Percentiles rank a stretch among this genome's conserved stretches.
phyloP scores from a whole-genome alignment of 495 filamentous ascomycete species.

The Cenococcum geophilum region DNA sequence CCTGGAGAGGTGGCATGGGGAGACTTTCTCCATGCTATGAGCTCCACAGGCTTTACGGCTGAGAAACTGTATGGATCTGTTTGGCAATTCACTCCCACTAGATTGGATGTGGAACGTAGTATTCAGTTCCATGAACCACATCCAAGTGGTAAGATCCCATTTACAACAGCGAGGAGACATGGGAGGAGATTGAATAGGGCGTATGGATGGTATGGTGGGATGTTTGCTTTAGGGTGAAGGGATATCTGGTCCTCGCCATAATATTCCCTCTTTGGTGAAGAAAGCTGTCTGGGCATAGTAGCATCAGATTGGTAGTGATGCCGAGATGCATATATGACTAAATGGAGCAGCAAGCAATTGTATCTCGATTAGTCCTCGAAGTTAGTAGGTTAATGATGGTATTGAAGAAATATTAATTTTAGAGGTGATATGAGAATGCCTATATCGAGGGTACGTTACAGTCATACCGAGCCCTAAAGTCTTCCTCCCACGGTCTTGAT shows the following conservation, averaged over 20 bases:
- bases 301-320: too few relatives aligned
- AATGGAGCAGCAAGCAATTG: too few relatives aligned
- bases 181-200: constrained; percentile 9
- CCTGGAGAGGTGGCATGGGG: constrained; percentile 47
- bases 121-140: constrained; percentile 54
- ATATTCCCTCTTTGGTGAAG: too few relatives aligned
- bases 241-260: not conserved
- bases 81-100: constrained; percentile 47
- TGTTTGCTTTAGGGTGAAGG: constrained; percentile 1
- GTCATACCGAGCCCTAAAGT: too few relatives aligned
- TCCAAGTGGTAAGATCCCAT: constrained; percentile 46
- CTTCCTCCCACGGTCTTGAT: too few relatives aligned
- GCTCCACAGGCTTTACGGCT: constrained; percentile 41
- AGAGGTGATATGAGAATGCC: too few relatives aligned
- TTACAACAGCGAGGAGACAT: constrained; percentile 34
- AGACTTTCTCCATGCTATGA: constrained; percentile 51
- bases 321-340: too few relatives aligned
- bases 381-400: too few relatives aligned
- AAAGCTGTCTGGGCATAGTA: too few relatives aligned
- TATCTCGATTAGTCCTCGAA: too few relatives aligned
- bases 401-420: too few relatives aligned
- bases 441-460: too few relatives aligned
- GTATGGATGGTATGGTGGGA: constrained; percentile 11
- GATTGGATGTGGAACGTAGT: constrained; percentile 40
- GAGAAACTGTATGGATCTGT: constrained; percentile 50